Evolutionary conservation across 1,139 yeast genomes (phyloP).

Genomic region (Taphrina deformans): DNA sequence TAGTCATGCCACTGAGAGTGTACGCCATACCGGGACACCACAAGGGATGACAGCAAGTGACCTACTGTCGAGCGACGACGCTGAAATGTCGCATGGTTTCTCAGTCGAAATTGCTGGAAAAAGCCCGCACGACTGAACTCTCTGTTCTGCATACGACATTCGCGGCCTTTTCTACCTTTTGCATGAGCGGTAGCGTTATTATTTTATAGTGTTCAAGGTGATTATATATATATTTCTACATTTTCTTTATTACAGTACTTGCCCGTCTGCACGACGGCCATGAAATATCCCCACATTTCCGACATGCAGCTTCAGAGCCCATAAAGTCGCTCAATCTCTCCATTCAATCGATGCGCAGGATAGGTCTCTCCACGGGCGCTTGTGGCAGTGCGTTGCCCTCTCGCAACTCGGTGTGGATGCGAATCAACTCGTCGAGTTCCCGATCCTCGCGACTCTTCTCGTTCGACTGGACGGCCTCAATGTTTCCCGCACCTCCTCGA

Average conservation of each 20-base stretch:
- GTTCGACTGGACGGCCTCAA: slow-evolving; percentile 30
- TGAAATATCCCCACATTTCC: not conserved
- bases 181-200: not conserved
- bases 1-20: not conserved
- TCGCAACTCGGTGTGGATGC: slow-evolving; percentile 22
- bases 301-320: too few relatives aligned
- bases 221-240: not conserved
- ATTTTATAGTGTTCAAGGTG: not conserved
- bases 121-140: too few relatives aligned
- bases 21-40: not conserved
- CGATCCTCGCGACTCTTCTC: slow-evolving; percentile 26
- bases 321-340: too few relatives aligned
- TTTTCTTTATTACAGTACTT: not conserved
- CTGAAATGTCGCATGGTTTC: not conserved
- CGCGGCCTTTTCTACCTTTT: too few relatives aligned
- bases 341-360: slow-evolving; percentile 18
- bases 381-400: slow-evolving; percentile 12
- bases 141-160: too few relatives aligned
- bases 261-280: not conserved
- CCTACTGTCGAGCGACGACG: not conserved
- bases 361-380: slow-evolving; percentile 21
- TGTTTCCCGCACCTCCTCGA: slow-evolving; percentile 31
- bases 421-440: slow-evolving; percentile 27
- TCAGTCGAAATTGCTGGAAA: not conserved
- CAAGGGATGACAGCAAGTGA: not conserved